A percentile compares a stretch with the other conserved stretches of the same genome.
phyloP scores from a whole-genome alignment of 164 flowering plant species.

The Chimonanthus praecox region DNA sequence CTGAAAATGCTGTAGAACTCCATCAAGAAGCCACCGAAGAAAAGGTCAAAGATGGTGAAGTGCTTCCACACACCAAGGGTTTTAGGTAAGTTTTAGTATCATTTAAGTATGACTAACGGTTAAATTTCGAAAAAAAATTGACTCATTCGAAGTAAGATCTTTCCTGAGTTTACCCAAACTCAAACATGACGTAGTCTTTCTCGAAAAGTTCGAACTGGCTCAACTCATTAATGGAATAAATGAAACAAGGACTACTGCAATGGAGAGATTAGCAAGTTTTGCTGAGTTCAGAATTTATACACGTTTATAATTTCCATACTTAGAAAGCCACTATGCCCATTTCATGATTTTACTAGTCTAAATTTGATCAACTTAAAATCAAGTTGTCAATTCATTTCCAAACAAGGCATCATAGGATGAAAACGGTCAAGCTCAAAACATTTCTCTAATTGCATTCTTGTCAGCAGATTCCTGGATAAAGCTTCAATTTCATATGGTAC shows the following conservation, averaged over 20 bases:
- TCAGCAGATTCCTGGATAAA: conserved; percentile 16
- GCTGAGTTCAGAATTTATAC: background rate
- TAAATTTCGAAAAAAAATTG: too few relatives aligned
- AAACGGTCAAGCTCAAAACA: background rate
- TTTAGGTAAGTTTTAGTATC: conserved; percentile 5
- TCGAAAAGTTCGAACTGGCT: too few relatives aligned
- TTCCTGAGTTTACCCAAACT: too few relatives aligned
- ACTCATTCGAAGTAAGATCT: background rate
- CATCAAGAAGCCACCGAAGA: conserved; percentile 13
- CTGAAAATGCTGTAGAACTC: conserved; percentile 26
- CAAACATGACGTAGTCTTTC: too few relatives aligned
- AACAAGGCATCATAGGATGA: background rate
- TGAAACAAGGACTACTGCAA: background rate
- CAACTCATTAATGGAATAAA: background rate
- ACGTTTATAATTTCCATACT: background rate
- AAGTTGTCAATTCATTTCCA: background rate
- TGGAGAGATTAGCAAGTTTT: background rate
- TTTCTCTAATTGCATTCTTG: background rate
- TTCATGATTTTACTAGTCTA: background rate
- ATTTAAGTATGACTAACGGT: background rate
- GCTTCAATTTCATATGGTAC: conserved; percentile 34
- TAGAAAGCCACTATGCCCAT: background rate
- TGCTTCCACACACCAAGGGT: conserved; percentile 11
- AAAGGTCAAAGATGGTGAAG: conserved; percentile 10
- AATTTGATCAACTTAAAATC: background rate